These are phyloP conservation scores for Parastagonospora avenae DNA, from an alignment of 2,329 filamentous ascomycete species.

Conservation along the genomic window DNA sequence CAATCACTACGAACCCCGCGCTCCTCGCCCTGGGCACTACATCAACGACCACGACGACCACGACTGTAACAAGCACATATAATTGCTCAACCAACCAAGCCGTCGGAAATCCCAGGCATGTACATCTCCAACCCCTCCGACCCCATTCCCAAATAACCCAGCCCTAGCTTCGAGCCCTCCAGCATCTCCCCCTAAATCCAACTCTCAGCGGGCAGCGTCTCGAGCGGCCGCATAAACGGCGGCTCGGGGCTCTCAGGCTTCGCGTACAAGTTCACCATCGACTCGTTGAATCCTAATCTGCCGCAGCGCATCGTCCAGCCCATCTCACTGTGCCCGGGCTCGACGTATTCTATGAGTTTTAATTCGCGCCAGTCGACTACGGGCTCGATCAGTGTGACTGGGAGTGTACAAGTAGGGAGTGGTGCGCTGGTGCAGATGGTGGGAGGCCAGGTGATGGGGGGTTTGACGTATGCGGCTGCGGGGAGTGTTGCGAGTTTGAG, in stretches of 20 bases:
- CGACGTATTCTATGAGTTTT: neutral
- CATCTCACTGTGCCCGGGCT: neutral
- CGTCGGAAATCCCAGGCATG: no score
- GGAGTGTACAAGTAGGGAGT: neutral
- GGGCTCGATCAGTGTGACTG: neutral
- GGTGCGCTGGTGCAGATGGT: constrained; percentile 1
- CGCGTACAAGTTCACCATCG: constrained; percentile 1
- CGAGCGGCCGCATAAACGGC: neutral
- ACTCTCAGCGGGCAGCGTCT: neutral
- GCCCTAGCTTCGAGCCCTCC: neutral
- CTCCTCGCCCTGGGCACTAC: no score
- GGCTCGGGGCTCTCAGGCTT: neutral
- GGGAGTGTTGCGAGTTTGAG: neutral
- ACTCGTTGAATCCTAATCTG: neutral
- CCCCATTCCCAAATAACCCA: neutral
- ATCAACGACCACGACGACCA: no score
- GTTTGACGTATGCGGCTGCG: neutral
- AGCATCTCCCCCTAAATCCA: neutral
- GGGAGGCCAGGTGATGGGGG: neutral
- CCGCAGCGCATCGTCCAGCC: constrained; percentile 2
- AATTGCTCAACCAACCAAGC: no score
- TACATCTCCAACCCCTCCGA: neutral
- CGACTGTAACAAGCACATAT: no score
- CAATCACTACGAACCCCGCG: no score
- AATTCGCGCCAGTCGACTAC: neutral